These are phyloP conservation scores for Seminavis robusta DNA, from an alignment of 108 stramenopile species.

Conservation along the genomic window DNA sequence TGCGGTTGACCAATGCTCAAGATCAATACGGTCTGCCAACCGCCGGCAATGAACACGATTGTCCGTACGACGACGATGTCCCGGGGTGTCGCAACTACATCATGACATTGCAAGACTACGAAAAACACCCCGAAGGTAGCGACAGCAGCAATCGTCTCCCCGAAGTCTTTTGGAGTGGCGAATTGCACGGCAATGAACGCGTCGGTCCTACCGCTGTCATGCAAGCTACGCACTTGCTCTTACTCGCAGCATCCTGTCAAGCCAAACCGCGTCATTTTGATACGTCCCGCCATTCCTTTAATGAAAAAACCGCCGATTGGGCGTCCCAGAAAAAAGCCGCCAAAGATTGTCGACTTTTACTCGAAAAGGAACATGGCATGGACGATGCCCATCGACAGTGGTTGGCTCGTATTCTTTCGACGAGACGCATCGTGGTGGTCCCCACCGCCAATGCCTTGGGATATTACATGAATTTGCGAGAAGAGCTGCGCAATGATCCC, in stretches of 20 bases:
- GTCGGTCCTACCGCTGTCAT: constrained; percentile 82
- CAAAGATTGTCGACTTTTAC: constrained; percentile 36
- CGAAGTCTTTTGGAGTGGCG: constrained; percentile 94
- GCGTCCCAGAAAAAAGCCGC: constrained; percentile 15
- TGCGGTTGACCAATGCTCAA: constrained; percentile 65
- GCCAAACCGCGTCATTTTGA: constrained; percentile 49
- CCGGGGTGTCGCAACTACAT: constrained; percentile 78
- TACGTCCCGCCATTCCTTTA: too few species aligned
- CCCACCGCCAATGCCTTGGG: constrained; percentile 86
- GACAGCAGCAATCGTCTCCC: constrained; percentile 57
- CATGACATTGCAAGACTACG: constrained; percentile 70
- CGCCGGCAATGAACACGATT: constrained; percentile 54
- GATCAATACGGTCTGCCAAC: constrained; percentile 66
- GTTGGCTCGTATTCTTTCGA: constrained; percentile 80
- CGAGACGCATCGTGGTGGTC: constrained; percentile 77
- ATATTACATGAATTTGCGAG: constrained; percentile 42
- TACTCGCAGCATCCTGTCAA: constrained; percentile 76
- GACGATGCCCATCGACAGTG: constrained; percentile 58
- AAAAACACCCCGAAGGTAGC: constrained; percentile 63
- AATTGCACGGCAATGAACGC: constrained; percentile 94
- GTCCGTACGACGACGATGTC: constrained; percentile 35
- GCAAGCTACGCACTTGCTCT: constrained; percentile 37
- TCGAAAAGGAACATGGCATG: constrained; percentile 42
- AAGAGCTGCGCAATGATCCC: constrained; percentile 42
- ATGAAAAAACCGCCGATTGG: background rate